Base-by-base conservation (phyloP, 2,329 filamentous ascomycete genomes). In the Ophiostoma tasmaniense region DNA sequence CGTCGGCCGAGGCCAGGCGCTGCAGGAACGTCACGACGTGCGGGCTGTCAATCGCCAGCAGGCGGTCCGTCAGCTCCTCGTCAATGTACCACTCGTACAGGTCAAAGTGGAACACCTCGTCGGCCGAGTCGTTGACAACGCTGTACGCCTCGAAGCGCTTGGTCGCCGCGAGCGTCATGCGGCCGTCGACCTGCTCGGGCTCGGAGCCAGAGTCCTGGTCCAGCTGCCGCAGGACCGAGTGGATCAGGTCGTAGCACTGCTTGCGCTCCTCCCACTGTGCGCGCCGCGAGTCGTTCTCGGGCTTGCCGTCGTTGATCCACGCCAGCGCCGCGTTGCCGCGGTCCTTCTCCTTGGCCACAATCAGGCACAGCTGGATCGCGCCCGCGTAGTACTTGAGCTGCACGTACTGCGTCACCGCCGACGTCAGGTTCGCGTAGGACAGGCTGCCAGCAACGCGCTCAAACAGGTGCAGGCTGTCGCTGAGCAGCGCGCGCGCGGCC, bases 11-110 rank as follows among this genome's bases (percentile, higher is more conserved):
- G 0, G 92, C 91, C 70, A 92, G 89, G 67, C 90, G 88, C 75
- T 91, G 84, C 2, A 99, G 85, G 77, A 97, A 99, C 1, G 89
- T 90, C 59, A 96, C 85, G 33, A 98, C 92, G 74, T 93, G 93
- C 0, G 89, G 87, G 5, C 93, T 96, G 69, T 93, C 87, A 67
- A 95, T 92, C 45, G 90, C 88, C 42, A 99, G 85, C 35, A 99
- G 85, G 17, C 93, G 89, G 72, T 97, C 92, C 11, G 87, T 90
- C 88, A 91, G 93, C 22, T 90, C 90, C 76, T 93, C 89, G 68
- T 85, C 80, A 73, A 98, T 88, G 78, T 99, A 99, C 94, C 95
- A 99, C 75, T 97, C 93, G 77, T 97, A 99, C n/a, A 99, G 84
- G 74, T 92, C 92, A 71, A 92, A 96, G 77, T 98, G 90, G 81